Evolutionary conservation across 2,329 filamentous ascomycete genomes (phyloP), one percentile per base, ranked within the genome.

Genomic region (Pseudogymnoascus sp.): DNA sequence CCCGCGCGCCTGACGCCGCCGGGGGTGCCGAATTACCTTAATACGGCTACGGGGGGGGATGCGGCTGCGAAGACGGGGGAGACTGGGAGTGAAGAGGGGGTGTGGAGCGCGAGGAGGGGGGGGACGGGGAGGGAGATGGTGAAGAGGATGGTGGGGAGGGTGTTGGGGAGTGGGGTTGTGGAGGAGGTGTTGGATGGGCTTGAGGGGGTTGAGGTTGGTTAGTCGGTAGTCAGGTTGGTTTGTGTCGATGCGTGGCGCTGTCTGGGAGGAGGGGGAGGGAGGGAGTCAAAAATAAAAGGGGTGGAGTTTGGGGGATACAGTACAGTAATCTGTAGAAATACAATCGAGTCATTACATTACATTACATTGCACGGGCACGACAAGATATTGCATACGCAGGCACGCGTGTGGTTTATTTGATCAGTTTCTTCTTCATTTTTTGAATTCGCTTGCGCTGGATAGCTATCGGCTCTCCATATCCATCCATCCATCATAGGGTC

Each of bases 61-160:
- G 71, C 68, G 8, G 75, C 76, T 50, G 69, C 77, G 15, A 77
- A 75, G 64, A 77, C 75, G 64, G 73, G 78, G 21, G 74, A 75
- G 17, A 77, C 75, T 64, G 73, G 78, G 17, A 74, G 75, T 13
- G 81, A 86, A 65, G 87, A 89, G 65, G 88, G 90, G 1, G 90
- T 96, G 28, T 97, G 93, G 93, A 89, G 85, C 71, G 89, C 93
- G 40, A 89, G 90, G 33, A 77, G 92, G 33, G 93, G 93, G 40
- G 93, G 93, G 1, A 86, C 93, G 38, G 92, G 90, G 78, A 84
- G 91, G 70, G 80, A 77, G 4, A 79, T 95, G 17, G 77, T 97
- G 68, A 83, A 86, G 61, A 81, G 82, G 62, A 90, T 97, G 77
- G 85, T 96, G 65, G 85, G 88, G 73, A 85, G 87, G 73, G 89